Conservation (phyloP, 176 grass and related monocot species). For the Aegilops speltoides region DNA sequence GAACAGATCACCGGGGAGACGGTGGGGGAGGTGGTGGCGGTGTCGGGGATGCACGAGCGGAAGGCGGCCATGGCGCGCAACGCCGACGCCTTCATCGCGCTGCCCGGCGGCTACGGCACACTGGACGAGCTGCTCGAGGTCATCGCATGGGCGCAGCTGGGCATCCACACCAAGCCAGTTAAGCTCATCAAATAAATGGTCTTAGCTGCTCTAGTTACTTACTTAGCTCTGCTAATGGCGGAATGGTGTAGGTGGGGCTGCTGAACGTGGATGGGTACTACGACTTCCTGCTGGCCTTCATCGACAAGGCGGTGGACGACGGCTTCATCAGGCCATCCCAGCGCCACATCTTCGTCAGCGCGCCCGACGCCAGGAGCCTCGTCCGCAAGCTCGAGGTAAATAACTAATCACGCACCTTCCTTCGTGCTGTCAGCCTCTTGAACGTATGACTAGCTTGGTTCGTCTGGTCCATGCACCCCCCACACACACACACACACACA, state of each 20-base stretch:
- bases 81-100: conserved; percentile 94
- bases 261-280: conserved; percentile 98
- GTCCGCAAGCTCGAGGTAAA: conserved; percentile 88
- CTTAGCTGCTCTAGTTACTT: too few species aligned
- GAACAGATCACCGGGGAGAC: conserved; percentile 78
- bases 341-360: conserved; percentile 84
- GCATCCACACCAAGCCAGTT: too few species aligned
- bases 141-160: conserved; percentile 44
- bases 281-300: conserved; percentile 81
- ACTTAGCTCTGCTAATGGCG: neutral
- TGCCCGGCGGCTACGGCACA: conserved; percentile 92
- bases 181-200: too few species aligned
- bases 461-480: neutral
- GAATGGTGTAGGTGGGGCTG: conserved; percentile 58
- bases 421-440: neutral
- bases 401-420: neutral
- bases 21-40: conserved; percentile 77
- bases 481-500: too few species aligned
- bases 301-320: conserved; percentile 96
- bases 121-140: conserved; percentile 95
- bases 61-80: conserved; percentile 94
- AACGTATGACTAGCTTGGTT: neutral
- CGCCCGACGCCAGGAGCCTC: conserved; percentile 54
- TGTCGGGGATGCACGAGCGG: conserved; percentile 87
- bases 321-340: conserved; percentile 84